These are phyloP conservation scores for Cinnamomum chago DNA, from an alignment of 164 flowering plant genomes.

Conservation along the genomic window DNA sequence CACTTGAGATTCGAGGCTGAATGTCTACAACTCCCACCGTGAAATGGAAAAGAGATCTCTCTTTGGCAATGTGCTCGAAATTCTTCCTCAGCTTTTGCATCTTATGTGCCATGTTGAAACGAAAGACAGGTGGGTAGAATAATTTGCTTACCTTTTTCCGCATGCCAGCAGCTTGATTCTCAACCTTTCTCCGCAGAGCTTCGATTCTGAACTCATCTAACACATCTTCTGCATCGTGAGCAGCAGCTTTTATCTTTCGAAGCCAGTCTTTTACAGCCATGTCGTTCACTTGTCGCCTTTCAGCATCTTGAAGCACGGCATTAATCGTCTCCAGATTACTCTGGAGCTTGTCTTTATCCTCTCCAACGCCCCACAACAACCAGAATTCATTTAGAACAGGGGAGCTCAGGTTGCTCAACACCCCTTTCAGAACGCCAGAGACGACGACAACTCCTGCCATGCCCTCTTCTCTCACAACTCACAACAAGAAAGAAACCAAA, in stretches of 20 bases:
- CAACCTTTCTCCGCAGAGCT: background rate
- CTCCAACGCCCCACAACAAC: too few relatives aligned
- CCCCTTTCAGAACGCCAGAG: too few relatives aligned
- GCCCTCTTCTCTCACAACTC: too few relatives aligned
- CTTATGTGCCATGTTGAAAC: background rate
- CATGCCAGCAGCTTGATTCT: background rate
- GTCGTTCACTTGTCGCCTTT: constrained; percentile 18
- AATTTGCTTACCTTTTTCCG: background rate
- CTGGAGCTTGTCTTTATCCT: too few relatives aligned
- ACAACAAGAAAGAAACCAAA: background rate
- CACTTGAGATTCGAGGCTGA: too few relatives aligned
- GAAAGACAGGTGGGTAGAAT: background rate
- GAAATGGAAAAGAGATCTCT: background rate
- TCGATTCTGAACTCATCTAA: background rate
- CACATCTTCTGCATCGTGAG: constrained; percentile 9
- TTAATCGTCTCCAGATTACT: background rate
- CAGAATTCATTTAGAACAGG: too few relatives aligned
- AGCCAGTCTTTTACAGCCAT: constrained; percentile 10
- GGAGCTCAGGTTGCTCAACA: too few relatives aligned
- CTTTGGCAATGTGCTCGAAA: background rate
- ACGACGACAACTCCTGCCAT: too few relatives aligned
- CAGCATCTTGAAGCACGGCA: constrained; percentile 23
- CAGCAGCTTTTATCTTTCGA: constrained; percentile 1
- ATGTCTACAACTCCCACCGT: too few relatives aligned
- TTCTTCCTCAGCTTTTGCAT: background rate